These are phyloP conservation scores for Akanthomyces lecanii DNA, from an alignment of 2,329 filamentous ascomycete species.

Conservation along the genomic window DNA sequence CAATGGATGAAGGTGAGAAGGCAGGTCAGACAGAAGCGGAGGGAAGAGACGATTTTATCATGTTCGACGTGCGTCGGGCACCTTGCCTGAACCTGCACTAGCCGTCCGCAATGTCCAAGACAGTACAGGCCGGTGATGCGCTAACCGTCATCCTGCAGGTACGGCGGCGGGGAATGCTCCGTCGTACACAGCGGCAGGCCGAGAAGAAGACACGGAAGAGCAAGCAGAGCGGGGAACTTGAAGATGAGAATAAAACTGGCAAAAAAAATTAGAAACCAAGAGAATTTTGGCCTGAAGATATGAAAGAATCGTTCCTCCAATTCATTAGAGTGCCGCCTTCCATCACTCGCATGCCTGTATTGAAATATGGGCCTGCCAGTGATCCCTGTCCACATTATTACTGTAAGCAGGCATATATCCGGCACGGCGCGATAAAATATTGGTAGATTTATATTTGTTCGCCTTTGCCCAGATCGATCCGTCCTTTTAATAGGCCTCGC, in stretches of 20 bases:
- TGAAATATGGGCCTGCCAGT: not conserved
- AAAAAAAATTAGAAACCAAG: no score
- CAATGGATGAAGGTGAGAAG: not conserved
- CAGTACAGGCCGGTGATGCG: not conserved
- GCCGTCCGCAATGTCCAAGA: not conserved
- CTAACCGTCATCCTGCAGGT: slow-evolving; percentile 6
- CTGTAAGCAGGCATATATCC: not conserved
- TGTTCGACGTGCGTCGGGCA: not conserved
- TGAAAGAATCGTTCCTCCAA: no score
- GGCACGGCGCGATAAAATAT: not conserved
- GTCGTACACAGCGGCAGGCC: not conserved
- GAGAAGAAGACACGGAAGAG: no score
- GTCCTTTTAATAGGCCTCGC: no score
- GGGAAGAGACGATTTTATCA: not conserved
- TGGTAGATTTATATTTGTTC: no score
- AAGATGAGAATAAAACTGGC: no score
- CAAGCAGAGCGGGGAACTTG: no score
- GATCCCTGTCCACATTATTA: not conserved
- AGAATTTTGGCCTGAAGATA: no score
- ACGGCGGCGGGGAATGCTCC: not conserved
- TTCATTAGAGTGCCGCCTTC: no score
- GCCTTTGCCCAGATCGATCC: no score
- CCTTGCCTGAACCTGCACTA: slow-evolving; percentile 1
- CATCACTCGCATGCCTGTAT: no score
- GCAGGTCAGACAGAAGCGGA: not conserved